phyloP scores from a whole-genome alignment of 2,329 filamentous ascomycete species.

The Septoria linicola region DNA sequence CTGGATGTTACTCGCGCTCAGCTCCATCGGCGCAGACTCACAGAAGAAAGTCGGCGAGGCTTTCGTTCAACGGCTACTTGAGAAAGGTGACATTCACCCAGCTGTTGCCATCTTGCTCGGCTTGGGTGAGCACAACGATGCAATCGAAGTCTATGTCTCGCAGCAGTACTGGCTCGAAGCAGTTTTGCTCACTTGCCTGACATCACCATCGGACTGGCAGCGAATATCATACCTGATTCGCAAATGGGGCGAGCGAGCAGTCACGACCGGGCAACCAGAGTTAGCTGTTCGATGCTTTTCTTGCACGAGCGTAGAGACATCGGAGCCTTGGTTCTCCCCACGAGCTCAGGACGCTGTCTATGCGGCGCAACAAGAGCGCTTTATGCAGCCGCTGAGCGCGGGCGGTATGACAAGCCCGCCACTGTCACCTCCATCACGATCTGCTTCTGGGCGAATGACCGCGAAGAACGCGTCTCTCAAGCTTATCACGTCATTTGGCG shows the following conservation, averaged over 20 bases:
- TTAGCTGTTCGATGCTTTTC: conserved; percentile 91
- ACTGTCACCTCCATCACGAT: conserved; percentile 68
- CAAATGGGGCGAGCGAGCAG: conserved; percentile 92
- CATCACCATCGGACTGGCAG: conserved; percentile 84
- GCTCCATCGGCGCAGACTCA: conserved; percentile 72
- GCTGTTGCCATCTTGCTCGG: conserved; percentile 91
- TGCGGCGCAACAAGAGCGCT: conserved; percentile 53
- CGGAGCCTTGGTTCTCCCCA: conserved; percentile 85
- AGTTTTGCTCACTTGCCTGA: conserved; percentile 78
- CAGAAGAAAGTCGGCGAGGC: conserved; percentile 88
- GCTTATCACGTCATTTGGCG: conserved; percentile 85
- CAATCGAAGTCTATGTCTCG: conserved; percentile 93
- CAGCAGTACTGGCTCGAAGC: conserved; percentile 92
- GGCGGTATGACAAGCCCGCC: conserved; percentile 64
- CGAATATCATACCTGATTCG: conserved; percentile 82
- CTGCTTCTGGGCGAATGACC: conserved; percentile 52
- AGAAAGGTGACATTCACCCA: conserved; percentile 86
- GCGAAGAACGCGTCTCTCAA: conserved; percentile 82
- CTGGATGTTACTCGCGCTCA: conserved; percentile 94
- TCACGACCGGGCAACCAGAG: conserved; percentile 82
- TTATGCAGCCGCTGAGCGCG: conserved; percentile 42
- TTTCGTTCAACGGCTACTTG: conserved; percentile 85
- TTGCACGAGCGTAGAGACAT: conserved; percentile 80
- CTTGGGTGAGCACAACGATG: conserved; percentile 88
- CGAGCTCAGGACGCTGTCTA: conserved; percentile 63